Base-by-base conservation (phyloP, 192 early-diverging fungal species). In the Coemansia aciculifera region DNA sequence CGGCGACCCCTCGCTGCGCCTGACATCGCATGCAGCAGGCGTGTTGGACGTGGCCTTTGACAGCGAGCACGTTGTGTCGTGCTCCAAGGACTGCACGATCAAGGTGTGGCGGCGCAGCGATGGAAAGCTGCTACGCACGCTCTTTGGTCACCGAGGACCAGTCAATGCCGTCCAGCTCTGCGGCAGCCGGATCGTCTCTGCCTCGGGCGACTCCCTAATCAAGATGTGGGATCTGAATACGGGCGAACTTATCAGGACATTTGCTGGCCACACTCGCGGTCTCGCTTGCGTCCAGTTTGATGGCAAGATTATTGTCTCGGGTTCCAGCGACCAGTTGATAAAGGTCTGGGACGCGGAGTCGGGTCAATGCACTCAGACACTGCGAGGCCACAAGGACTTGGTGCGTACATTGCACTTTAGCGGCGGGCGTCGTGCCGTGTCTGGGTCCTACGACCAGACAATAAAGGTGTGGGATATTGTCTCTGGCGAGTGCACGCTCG, bases 401-500 rank as follows among this genome's bases (percentile, higher is more conserved):
- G 93, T 94, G 17, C 87, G 97, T 62, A 96, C 97, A 5, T 73
- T 98, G 29, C 89, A 92, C 67, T 96, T 73, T 52, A 66, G 90
- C 76, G 91, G 93, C 56, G 79, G 90, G 5, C 85, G 92, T 32
- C 79, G 88, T 38, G 90, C 97, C 56, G 94, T 98, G 2, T 91
- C 88, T 37, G 97, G 97, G 3, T 91, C 90, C 24, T 98, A 98
- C 73, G 97, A 99, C 77, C 89, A 97, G 68, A 89, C 91, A 1
- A 91, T 99, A 63, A 92, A 94, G 72, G 91, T 99, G 23, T 99
- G 97, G 98, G 93, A 99, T 75, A 78, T 92, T 49, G 75, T 84
- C 12, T 89, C 90, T 3, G 95, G 94, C 12, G 70, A 92, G 54
- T 88, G 94, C 59, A 72, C 93, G 34, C 60, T 91, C 52, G 87